Evolutionary conservation across 2,329 filamentous ascomycete genomes (phyloP).

Genomic region (Clarireedia sp.): DNA sequence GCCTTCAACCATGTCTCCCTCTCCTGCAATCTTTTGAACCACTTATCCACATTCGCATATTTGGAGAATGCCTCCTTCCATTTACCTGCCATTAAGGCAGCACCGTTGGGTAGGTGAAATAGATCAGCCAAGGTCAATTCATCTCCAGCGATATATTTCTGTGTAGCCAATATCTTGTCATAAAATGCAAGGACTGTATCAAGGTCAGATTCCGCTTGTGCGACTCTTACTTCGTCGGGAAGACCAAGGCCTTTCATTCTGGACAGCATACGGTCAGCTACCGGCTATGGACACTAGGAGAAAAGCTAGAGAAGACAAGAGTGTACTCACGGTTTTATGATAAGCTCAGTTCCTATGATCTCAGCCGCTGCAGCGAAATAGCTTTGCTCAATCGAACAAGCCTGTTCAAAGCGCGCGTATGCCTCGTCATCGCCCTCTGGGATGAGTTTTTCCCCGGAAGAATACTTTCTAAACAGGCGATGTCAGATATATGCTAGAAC

Average conservation of each 20-base stretch:
- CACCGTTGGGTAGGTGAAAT: slow-evolving; percentile 23
- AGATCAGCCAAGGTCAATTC: slow-evolving; percentile 25
- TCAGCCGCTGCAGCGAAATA: slow-evolving; percentile 20
- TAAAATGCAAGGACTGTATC: slow-evolving; percentile 20
- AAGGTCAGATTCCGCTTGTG: slow-evolving; percentile 8
- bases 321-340: slow-evolving; percentile 18
- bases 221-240: slow-evolving; percentile 14
- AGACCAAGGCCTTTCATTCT: slow-evolving; percentile 10
- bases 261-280: not conserved
- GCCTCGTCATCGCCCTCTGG: slow-evolving; percentile 16
- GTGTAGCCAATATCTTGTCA: slow-evolving; percentile 22
- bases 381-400: slow-evolving; percentile 23
- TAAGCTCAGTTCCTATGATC: not conserved
- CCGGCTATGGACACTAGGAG: not conserved
- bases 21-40: slow-evolving; percentile 16
- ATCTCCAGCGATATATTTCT: slow-evolving; percentile 24
- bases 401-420: slow-evolving; percentile 6
- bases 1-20: slow-evolving; percentile 19
- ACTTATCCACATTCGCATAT: slow-evolving; percentile 18
- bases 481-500: not conserved
- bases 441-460: slow-evolving; percentile 13
- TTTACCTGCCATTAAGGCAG: slow-evolving; percentile 14
- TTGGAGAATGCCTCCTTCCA: slow-evolving; percentile 15
- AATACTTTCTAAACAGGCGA: not conserved
- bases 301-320: not conserved